Base-by-base conservation (phyloP, 805 yeast species). In the Saccharomyces mikatae region DNA sequence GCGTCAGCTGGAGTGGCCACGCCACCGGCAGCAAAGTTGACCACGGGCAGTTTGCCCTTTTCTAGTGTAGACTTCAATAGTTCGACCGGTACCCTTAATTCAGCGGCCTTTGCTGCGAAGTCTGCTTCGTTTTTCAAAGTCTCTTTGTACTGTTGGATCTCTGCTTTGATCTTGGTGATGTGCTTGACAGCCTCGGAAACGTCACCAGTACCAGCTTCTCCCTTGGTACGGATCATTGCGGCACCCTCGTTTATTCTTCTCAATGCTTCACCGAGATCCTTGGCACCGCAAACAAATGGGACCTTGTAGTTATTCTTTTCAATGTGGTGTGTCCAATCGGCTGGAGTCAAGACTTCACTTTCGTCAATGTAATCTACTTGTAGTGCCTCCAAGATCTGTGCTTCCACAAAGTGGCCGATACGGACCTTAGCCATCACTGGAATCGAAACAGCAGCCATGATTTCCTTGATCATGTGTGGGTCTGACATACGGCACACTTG, bases 181-280 rank as follows among this genome's bases (percentile, higher is more conserved):
- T 87, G 95, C 64, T 77, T 80, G 55, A 87, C 89, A 13, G 94
- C 94, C 70, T 87, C 92, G 46, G 88, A 81, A 52, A 87, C 82
- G 70, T 87, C 94, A 53, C 95, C 95, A 41, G 95, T 87, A 48
- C 95, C 95, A 36, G 95, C 94, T 69, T 87, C 95, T 61, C 95
- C 95, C 72, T 87, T 87, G 60, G 94, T 84, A 69, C 94, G 79
- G 67, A 87, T 80, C 92, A 87, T 86, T 31, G 92, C 91, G 41
- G 94, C 92, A 60, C 94, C 94, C 71, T 87, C 95, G 61, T 77
- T 73, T 64, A 87, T 77, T 66, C 95, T 79, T 69, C 94, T 80
- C 60, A 87, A 76, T 2, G 92, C 91, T 71, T 87, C 94, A 47
- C 92, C 94, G 55, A 87, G 77, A 71, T 87, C 80, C 67, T 82